These are phyloP conservation scores for Aleurites moluccanus DNA, from an alignment of 441 rosid species.

Conservation along the genomic window DNA sequence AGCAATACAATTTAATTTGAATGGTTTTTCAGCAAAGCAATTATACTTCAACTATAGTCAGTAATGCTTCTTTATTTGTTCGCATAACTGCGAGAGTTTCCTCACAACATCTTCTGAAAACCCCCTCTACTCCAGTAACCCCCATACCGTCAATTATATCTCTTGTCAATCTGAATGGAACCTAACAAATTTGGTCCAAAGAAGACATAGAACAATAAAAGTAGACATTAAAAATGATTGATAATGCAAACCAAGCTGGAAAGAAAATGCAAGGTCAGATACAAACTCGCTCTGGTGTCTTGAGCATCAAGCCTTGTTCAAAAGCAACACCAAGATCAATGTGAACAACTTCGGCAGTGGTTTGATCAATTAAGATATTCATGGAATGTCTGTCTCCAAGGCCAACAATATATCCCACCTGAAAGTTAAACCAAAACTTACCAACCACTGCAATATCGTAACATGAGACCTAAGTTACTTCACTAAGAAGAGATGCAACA, in stretches of 20 bases:
- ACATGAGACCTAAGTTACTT: constrained; percentile 3
- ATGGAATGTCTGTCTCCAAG: constrained; percentile 97
- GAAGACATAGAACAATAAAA: constrained; percentile 21
- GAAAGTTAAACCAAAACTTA: constrained; percentile 28
- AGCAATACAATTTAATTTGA: neutral
- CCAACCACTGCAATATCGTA: constrained; percentile 4
- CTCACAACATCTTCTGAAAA: constrained; percentile 96
- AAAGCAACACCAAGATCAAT: constrained; percentile 99
- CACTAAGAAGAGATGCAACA: neutral
- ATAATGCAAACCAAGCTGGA: constrained; percentile 5
- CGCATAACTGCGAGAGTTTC: constrained; percentile 95
- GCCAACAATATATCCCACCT: constrained; percentile 99
- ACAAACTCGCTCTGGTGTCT: constrained; percentile 92
- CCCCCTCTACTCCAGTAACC: constrained; percentile 95
- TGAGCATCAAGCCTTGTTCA: constrained; percentile 98
- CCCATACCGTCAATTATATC: constrained; percentile 99
- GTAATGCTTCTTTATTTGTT: constrained; percentile 93
- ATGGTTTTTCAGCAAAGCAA: constrained; percentile 7
- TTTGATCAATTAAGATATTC: constrained; percentile 95
- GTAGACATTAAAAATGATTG: neutral
- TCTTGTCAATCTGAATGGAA: constrained; percentile 95
- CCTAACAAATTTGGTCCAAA: constrained; percentile 44
- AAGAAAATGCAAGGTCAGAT: constrained; percentile 17
- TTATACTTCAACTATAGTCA: constrained; percentile 90
- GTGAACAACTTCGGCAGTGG: constrained; percentile 98